Conservation (phyloP, 192 early-diverging fungal species). For the Obelidium mucronatum region DNA sequence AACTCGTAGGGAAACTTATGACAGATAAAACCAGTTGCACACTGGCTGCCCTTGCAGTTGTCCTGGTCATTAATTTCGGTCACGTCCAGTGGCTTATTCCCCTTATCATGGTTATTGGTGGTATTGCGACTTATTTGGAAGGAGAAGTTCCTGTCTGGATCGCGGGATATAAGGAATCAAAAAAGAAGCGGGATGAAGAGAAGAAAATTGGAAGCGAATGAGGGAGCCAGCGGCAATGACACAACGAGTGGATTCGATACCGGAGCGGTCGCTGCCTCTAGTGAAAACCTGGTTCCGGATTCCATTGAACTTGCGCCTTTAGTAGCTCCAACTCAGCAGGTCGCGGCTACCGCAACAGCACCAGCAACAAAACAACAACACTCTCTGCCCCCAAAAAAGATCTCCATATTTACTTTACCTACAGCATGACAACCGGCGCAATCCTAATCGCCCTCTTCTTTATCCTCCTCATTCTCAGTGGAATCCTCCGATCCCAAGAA, state of each 20-base stretch:
- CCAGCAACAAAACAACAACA: neutral
- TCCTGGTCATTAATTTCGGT: slow-evolving; percentile 38
- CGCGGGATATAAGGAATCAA: neutral
- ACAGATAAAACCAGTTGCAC: slow-evolving; percentile 6
- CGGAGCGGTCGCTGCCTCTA: neutral
- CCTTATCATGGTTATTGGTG: slow-evolving; percentile 61
- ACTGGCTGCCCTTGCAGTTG: slow-evolving; percentile 16
- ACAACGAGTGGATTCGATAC: neutral
- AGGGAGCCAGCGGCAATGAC: neutral
- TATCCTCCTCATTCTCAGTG: slow-evolving; percentile 15
- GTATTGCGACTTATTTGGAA: slow-evolving; percentile 33
- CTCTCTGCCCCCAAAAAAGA: neutral
- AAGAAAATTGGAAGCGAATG: neutral
- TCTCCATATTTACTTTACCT: slow-evolving; percentile 15
- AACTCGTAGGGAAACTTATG: slow-evolving; percentile 28
- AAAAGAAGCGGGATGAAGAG: neutral
- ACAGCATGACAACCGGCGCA: neutral
- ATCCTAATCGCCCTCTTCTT: slow-evolving; percentile 58
- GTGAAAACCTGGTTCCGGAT: neutral
- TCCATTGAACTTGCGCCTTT: too few species aligned
- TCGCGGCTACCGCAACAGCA: neutral
- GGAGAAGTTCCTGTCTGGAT: neutral
- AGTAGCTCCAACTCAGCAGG: too few species aligned
- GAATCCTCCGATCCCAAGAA: slow-evolving; percentile 23
- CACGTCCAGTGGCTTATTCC: slow-evolving; percentile 56